A percentile compares a stretch with the other conserved stretches of the same genome.
Conservation (phyloP, 2,329 filamentous ascomycete genomes). For the Stagonosporopsis rhizophila region DNA sequence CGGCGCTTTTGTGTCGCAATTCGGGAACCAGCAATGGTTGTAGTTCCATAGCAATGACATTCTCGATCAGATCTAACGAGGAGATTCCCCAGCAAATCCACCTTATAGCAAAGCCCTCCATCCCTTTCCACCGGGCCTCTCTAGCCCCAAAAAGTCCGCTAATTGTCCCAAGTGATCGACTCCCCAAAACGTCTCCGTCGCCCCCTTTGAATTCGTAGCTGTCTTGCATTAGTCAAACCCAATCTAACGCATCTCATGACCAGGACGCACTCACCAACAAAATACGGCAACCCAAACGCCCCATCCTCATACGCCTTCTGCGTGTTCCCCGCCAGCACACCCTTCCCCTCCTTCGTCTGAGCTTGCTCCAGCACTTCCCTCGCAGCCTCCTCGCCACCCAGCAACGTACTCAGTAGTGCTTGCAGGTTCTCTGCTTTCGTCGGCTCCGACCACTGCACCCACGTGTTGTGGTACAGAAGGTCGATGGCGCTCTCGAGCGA, state of each 20-base stretch:
- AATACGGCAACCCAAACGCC: constrained; percentile 68
- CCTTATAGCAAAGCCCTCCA: constrained; percentile 50
- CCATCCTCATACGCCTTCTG: constrained; percentile 60
- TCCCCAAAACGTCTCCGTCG: constrained; percentile 65
- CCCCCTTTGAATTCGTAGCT: constrained; percentile 61
- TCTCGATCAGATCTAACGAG: no score
- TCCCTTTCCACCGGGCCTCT: constrained; percentile 47
- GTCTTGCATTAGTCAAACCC: constrained; percentile 11
- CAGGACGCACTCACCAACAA: constrained; percentile 52
- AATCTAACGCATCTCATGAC: no score
- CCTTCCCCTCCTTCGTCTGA: constrained; percentile 55
- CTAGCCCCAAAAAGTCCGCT: constrained; percentile 60
- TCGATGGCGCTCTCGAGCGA: constrained; percentile 53
- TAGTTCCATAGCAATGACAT: constrained; percentile 29
- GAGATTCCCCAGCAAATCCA: not conserved
- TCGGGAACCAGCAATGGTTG: constrained; percentile 62
- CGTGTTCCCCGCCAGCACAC: constrained; percentile 57
- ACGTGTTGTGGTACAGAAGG: constrained; percentile 60
- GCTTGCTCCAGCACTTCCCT: constrained; percentile 51
- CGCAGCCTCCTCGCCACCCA: constrained; percentile 56
- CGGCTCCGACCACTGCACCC: constrained; percentile 58
- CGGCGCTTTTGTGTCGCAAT: constrained; percentile 63
- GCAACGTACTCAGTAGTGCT: constrained; percentile 53
- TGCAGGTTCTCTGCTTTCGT: constrained; percentile 54
- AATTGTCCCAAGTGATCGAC: constrained; percentile 67